Percentiles rank a stretch among this genome's conserved stretches.
These are phyloP conservation scores for Dipodascopsis uninucleata DNA, from an alignment of 805 yeast genomes.

Conservation along the genomic window DNA sequence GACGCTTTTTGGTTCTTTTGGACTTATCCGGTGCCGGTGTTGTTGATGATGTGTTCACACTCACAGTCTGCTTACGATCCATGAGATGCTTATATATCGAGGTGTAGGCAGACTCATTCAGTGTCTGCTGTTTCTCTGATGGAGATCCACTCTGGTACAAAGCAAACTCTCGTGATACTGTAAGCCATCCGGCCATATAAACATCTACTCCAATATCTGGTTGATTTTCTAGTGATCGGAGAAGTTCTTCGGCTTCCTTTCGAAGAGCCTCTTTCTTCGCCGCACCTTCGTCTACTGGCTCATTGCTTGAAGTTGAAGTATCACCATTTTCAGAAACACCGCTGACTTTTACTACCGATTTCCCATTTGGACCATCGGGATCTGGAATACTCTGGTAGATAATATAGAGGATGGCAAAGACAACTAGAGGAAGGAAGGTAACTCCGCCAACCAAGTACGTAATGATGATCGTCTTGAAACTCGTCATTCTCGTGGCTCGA, in stretches of 20 bases:
- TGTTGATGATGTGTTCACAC: not conserved
- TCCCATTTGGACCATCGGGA: too few species aligned
- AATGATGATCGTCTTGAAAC: slow-evolving; percentile 36
- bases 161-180: slow-evolving; percentile 71
- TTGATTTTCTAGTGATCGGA: slow-evolving; percentile 50
- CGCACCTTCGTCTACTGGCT: too few species aligned
- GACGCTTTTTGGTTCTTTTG: slow-evolving; percentile 37
- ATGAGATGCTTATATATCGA: slow-evolving; percentile 55
- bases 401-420: slow-evolving; percentile 42
- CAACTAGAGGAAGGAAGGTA: slow-evolving; percentile 65
- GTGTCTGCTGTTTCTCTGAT: slow-evolving; percentile 28
- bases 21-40: slow-evolving; percentile 33
- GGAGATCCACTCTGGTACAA: slow-evolving; percentile 15
- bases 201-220: slow-evolving; percentile 61
- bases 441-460: slow-evolving; percentile 74
- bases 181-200: slow-evolving; percentile 67
- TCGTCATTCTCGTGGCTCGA: too few species aligned
- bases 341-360: too few species aligned
- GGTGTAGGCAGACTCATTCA: slow-evolving; percentile 55
- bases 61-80: slow-evolving; percentile 22
- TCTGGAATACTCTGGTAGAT: slow-evolving; percentile 39
- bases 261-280: slow-evolving; percentile 37
- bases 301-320: too few species aligned
- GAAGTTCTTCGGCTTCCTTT: slow-evolving; percentile 53
- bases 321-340: too few species aligned